Percentiles rank a stretch among this genome's conserved stretches.
phyloP scores from a whole-genome alignment of 495 filamentous ascomycete genomes.

The Astrocystis sublimbata region DNA sequence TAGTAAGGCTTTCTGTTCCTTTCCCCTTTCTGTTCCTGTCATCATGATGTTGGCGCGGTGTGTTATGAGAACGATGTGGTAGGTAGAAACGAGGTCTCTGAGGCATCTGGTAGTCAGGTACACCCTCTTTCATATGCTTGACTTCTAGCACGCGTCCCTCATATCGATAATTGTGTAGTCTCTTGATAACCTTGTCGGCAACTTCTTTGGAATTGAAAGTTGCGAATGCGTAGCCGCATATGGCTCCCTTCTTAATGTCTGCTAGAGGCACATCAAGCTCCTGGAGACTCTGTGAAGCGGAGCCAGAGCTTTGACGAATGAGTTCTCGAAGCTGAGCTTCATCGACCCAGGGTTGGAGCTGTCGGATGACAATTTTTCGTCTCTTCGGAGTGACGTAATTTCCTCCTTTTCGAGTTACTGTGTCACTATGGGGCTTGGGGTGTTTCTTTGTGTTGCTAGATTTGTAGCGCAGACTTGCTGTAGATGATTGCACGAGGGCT shows the following conservation, averaged over 20 bases:
- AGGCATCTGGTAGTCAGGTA: constrained; percentile 25
- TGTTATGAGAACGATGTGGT: constrained; percentile 11
- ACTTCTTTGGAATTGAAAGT: constrained; percentile 32
- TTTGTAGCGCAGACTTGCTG: constrained; percentile 22
- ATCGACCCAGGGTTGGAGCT: constrained; percentile 30
- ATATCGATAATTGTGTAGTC: constrained; percentile 27
- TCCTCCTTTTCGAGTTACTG: constrained; percentile 11
- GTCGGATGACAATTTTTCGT: constrained; percentile 34
- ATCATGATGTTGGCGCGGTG: constrained; percentile 25
- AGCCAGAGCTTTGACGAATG: constrained; percentile 30
- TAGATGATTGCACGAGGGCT: constrained; percentile 23
- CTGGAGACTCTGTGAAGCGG: constrained; percentile 30
- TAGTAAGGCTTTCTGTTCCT: constrained; percentile 20
- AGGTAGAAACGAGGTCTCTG: constrained; percentile 22
- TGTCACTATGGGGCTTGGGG: constrained; percentile 19
- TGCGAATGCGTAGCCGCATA: constrained; percentile 29
- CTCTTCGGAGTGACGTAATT: constrained; percentile 21
- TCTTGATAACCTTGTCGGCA: constrained; percentile 28
- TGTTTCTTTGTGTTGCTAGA: constrained; percentile 22
- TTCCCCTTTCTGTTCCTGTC: constrained; percentile 28
- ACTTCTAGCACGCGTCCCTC: constrained; percentile 29
- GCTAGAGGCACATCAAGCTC: constrained; percentile 31
- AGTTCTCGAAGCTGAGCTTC: constrained; percentile 33
- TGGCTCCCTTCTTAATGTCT: constrained; percentile 22
- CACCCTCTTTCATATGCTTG: constrained; percentile 31